Percentiles rank a stretch among this genome's conserved stretches.
These are phyloP conservation scores for Leucaena leucocephala DNA, from an alignment of 306 rosid genomes.

Conservation along the genomic window DNA sequence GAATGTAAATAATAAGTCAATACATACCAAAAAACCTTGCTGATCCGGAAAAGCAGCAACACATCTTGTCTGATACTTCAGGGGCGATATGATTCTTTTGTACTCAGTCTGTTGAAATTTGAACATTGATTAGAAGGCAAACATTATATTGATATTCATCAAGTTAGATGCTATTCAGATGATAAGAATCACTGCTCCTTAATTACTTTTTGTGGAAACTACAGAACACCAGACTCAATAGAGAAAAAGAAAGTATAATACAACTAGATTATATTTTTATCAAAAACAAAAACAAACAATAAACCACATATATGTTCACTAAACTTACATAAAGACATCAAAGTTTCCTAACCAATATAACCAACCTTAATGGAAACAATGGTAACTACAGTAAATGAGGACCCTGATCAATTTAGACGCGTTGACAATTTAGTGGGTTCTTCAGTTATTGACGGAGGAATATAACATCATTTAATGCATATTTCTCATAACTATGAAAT, in stretches of 20 bases:
- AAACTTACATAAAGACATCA: neutral
- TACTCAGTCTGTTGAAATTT: slow-evolving; percentile 62
- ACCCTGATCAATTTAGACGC: slow-evolving; percentile 10
- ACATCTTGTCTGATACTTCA: slow-evolving; percentile 94
- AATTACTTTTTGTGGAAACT: slow-evolving; percentile 16
- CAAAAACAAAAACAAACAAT: neutral
- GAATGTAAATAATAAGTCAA: slow-evolving; percentile 8
- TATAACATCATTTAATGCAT: neutral
- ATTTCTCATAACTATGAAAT: neutral
- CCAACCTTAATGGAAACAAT: neutral
- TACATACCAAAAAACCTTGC: slow-evolving; percentile 88
- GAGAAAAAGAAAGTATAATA: neutral
- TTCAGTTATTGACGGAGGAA: neutral
- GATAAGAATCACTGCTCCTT: slow-evolving; percentile 8
- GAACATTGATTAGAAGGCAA: slow-evolving; percentile 27
- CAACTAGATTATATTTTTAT: neutral
- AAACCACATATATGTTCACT: neutral
- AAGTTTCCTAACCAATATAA: neutral
- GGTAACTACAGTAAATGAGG: neutral
- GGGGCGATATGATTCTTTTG: slow-evolving; percentile 79
- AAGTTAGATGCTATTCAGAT: slow-evolving; percentile 24
- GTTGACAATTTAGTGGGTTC: neutral
- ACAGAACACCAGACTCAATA: slow-evolving; percentile 22
- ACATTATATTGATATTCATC: slow-evolving; percentile 11
- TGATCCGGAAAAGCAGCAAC: slow-evolving; percentile 95